Base-by-base conservation (phyloP, 2,329 filamentous ascomycete species). In the Colletotrichum acutatum region DNA sequence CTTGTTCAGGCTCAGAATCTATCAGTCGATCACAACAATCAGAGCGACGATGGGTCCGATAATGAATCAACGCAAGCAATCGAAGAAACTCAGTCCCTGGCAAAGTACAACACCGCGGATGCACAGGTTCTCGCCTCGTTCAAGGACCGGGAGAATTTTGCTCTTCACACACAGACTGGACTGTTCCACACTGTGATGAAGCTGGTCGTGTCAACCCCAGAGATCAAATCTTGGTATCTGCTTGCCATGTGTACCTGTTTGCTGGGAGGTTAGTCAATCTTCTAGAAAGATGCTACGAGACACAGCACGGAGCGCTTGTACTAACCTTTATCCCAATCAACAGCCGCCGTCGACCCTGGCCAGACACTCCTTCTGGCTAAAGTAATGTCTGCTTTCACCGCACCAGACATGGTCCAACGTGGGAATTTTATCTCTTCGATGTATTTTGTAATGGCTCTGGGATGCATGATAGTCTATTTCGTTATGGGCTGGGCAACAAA, bases 311-410 rank as follows among this genome's bases (percentile, higher is more conserved):
- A 30, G 28, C 28, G 28, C 28, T 30, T 30, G 28, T 5, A 8
- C 5, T 57, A 24, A 57, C 14, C 5, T 14, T 14, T 14, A 19
- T 11, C 6, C 28, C 28, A 7, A 30, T 30, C 28, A 30, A 19
- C 42, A 70, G 67, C 67, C 1, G 67, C 60, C 11, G 54, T 70
- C 9, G 83, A 80, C 59, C 85, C 86, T 1, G 83, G 79, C 3
- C 84, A 87, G 64, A 82, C 86, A 1, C 78, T 87, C 59, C 74
- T 88, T 5, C 76, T 86, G 26, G 80, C 81, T 7, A 79, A 79
- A 32, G 78, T 84, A 16, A 82, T 84, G 52, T 79, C 84, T 2
- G 80, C 85, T 4, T 86, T 86, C 68, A 80, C 77, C 3, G 66
- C 81, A 1, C 2, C 54, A 4, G 30, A 66, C 71, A 75, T 22